Evolutionary conservation across 2,329 filamentous ascomycete species (phyloP), one percentile per base, ranked within the genome.

Genomic region (Corynespora cassiicola): DNA sequence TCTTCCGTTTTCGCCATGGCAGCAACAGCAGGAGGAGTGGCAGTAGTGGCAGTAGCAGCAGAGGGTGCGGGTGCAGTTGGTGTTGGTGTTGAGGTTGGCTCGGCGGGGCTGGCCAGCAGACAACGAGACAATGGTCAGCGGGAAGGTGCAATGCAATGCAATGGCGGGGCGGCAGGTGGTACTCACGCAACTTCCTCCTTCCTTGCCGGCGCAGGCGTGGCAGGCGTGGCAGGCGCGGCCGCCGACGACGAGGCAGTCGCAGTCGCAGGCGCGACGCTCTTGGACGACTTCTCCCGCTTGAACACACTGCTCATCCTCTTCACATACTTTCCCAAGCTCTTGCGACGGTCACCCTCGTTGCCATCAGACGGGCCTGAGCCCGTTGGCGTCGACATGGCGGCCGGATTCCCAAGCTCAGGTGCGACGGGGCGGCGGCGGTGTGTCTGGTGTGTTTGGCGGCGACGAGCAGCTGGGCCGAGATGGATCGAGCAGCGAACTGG

Each of bases 221-320:
- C 8, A 3, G 44, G 24, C 2, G 37, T 28, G 31, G 44, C 40
- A 45, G 52, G 40, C 19, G 45, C 26, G 24, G 43, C 39, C 11
- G 49, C 22, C 9, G 47, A 15, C 18, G 43, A 16, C 11, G 47
- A 33, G 5, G 39, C 22, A 20, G n/a, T n/a, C n/a, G n/a, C n/a
- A n/a, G n/a, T n/a, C n/a, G n/a, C 22, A 24, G 14, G 34, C 21
- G 21, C 39, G 26, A 36, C 41, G 30, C 23, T 48, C 40, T 54
- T 63, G 46, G 16, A 52, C 22, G 63, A 46, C 36, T 57, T 62
- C 12, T 63, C 62, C 34, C 58, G 53, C 59, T 59, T 63, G 52
- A 68, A 67, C 8, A 69, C 65, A 29, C 60, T 67, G 52, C 63
- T 63, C 58, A 70, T 66, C 34, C 65, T 52, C 63, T 69, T 69